Evolutionary conservation across 2,329 filamentous ascomycete genomes (phyloP), one percentile per base, ranked within the genome.

Genomic region (Pleurostoma richardsiae): DNA sequence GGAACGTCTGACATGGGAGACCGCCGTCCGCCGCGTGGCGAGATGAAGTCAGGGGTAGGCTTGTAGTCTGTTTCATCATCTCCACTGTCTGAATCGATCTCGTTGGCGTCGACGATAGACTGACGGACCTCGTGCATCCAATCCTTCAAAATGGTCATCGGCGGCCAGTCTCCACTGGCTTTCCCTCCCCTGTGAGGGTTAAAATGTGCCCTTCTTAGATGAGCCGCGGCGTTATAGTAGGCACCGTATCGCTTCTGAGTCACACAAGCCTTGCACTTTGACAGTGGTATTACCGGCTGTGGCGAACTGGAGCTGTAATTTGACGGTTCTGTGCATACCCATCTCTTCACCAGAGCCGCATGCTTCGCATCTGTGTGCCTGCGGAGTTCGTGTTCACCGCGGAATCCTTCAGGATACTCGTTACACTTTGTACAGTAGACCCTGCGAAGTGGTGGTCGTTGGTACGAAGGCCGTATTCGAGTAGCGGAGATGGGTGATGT

Each of bases 321-420:
- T 11, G 70, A 66, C 29, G 76, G 76, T 51, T 80, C 76, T 30
- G 69, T 73, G 60, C 77, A 80, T 19, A 80, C 71, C 75, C 76
- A 81, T 56, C 74, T 66, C 58, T 76, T 77, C 29, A 79, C 74
- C 33, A 77, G 57, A 7, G 74, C 69, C 4, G 77, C 75, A 53
- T 81, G 77, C 49, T 79, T 79, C 4, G 77, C 76, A 49, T 80
- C 76, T 19, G 69, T 73, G 62, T 91, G 87, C 48, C 87, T 77
- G 46, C 85, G 76, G 42, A 90, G 74, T 64, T 96, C 91, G 64
- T 96, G 91, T 47, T 95, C 90, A 48, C 91, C 91, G 41, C 91
- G 85, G 64, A 96, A 96, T 4, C 91, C 90, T 50, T 90, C 85
- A 3, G 87, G 87, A 50, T 92, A 84, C 57, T 90, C 87, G 54